phyloP scores from a whole-genome alignment of 2,329 filamentous ascomycete genomes.

The Botryotinia narcissicola region DNA sequence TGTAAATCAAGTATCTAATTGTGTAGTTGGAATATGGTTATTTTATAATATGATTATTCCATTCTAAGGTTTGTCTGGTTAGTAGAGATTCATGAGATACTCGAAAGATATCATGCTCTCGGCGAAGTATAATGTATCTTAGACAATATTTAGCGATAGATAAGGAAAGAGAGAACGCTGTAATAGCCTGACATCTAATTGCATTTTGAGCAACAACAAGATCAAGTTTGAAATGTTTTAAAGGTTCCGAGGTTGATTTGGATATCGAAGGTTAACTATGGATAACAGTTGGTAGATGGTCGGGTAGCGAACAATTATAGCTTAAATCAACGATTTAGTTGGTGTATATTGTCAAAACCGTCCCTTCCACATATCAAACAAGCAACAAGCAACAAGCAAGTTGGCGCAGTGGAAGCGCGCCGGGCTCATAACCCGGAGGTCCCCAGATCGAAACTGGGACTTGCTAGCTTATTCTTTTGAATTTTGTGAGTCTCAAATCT shows the following conservation, averaged over 20 bases:
- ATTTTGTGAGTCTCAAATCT: background rate
- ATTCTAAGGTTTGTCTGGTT: conserved; percentile 6
- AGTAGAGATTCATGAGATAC: background rate
- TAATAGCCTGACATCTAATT: background rate
- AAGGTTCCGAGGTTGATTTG: background rate
- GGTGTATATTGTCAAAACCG: background rate
- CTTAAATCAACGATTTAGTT: rapidly evolving
- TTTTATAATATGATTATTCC: background rate
- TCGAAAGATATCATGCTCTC: background rate
- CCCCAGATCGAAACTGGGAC: conserved; percentile 40
- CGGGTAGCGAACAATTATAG: background rate
- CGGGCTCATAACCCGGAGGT: conserved; percentile 43
- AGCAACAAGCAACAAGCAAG: conserved; percentile 31
- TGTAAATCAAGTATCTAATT: background rate
- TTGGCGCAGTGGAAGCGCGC: conserved; percentile 42
- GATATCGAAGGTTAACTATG: background rate
- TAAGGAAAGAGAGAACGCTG: background rate
- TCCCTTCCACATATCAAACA: rapidly evolving
- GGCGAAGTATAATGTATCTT: background rate
- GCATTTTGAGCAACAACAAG: background rate
- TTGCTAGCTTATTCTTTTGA: background rate
- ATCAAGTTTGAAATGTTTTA: background rate
- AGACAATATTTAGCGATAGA: background rate
- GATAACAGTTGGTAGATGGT: background rate
- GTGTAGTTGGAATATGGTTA: background rate